Base-by-base conservation (phyloP, 371 early-diverging fungal genomes). In the Apophysomyces ossiformis region DNA sequence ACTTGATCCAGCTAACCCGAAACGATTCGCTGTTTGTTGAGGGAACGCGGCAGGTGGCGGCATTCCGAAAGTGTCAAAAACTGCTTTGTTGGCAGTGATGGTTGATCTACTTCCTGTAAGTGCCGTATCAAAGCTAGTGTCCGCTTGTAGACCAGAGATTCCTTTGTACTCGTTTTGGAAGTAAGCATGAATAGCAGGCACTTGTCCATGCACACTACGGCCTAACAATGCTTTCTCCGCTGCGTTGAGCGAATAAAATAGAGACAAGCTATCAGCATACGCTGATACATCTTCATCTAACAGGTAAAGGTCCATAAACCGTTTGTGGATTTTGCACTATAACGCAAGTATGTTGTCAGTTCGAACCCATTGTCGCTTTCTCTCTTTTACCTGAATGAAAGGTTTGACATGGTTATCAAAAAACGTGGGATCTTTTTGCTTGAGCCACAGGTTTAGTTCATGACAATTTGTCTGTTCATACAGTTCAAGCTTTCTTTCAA, bases 371-470 rank as follows among this genome's bases (percentile, higher is more conserved):
- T 43, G 21, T 26, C 16, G 4, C 15, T 37, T 44, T 54, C 32
- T 43, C 1, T 37, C 35, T 56, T 56, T 64, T 76, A 86, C 86
- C 83, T 80, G 71, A 21, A 87, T 65, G 21, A 72, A 81, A 3
- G 83, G 82, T 7, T 60, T 63, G 1, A 86, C 74, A 44, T 76
- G 70, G 0, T 57, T 18, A 41, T 81, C 73, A 62, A 86, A 87
- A 54, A 79, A 87, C 0, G 18, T 56, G 2, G 60, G 37, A 54
- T 87, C 86, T 44, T 83, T 85, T 21, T 76, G 74, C 71, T 79
- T 85, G 37, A 87, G 36, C 84, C 86, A 87, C 26, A 87, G 58
- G 65, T 86, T 85, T 18, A 86, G 59, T 67, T 87, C 88, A 63
- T 87, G 81, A 35, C 85, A 86, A 2, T 64, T 73, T 60, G 71